Evolutionary conservation across 2,329 filamentous ascomycete genomes (phyloP).

Genomic region (Acrocalymma vagum): DNA sequence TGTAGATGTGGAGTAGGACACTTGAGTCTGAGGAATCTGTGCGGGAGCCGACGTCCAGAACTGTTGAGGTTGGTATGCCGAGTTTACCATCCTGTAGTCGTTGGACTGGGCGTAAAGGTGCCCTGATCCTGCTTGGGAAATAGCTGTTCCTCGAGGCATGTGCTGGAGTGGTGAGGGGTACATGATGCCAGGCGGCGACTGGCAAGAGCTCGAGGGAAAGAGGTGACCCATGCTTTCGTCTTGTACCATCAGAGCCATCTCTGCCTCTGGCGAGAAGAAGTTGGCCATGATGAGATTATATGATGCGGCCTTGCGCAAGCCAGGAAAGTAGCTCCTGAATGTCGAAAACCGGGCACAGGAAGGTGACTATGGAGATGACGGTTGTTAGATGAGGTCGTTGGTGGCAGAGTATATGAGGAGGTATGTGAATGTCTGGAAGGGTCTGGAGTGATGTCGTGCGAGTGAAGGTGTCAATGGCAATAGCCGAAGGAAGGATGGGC

Average conservation of each 20-base stretch:
- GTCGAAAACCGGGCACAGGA: constrained; percentile 7
- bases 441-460: too few relatives aligned
- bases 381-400: too few relatives aligned
- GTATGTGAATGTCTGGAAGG: too few relatives aligned
- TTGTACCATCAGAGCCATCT: constrained; percentile 45
- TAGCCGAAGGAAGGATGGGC: too few relatives aligned
- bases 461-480: too few relatives aligned
- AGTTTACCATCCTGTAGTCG: constrained; percentile 38
- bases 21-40: constrained; percentile 35
- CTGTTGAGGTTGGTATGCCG: constrained; percentile 42
- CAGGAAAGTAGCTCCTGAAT: too few relatives aligned
- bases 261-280: constrained; percentile 46
- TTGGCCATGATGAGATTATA: too few relatives aligned
- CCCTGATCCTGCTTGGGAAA: constrained; percentile 31
- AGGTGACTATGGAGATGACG: constrained; percentile 18
- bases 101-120: constrained; percentile 38
- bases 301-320: too few relatives aligned
- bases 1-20: constrained; percentile 45
- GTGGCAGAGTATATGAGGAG: too few relatives aligned
- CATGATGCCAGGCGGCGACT: constrained; percentile 48
- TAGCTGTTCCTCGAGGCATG: constrained; percentile 33
- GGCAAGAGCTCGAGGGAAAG: constrained; percentile 46
- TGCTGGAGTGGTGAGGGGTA: constrained; percentile 47
- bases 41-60: constrained; percentile 42
- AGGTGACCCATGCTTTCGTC: constrained; percentile 44